Percentiles rank a stretch among this genome's conserved stretches.
Conservation (phyloP, 83 land plant genomes). For the Larix sibirica region DNA sequence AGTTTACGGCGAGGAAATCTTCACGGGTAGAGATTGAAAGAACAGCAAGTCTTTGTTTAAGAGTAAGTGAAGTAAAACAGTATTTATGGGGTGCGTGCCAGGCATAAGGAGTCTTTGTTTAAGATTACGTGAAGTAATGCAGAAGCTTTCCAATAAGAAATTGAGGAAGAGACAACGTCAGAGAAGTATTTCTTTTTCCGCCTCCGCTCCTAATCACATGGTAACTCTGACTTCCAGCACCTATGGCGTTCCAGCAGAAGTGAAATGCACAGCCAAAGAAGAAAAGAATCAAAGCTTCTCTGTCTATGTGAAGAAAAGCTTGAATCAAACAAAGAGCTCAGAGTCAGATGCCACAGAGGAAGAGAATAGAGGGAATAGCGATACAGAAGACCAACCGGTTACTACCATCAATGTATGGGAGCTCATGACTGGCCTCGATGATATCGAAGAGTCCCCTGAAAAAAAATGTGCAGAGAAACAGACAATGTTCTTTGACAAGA, state of each 20-base stretch:
- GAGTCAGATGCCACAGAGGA: background rate
- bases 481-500: background rate
- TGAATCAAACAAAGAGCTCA: background rate
- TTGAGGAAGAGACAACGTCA: background rate
- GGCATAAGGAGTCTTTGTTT: no score
- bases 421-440: slow-evolving; percentile 16
- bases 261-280: background rate
- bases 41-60: no score
- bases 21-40: no score
- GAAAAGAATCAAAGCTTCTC: background rate
- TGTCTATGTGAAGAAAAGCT: background rate
- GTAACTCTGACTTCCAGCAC: slow-evolving; percentile 28
- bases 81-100: background rate
- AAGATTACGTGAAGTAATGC: no score
- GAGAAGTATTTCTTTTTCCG: background rate
- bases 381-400: background rate
- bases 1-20: no score
- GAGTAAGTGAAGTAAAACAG: no score
- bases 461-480: background rate
- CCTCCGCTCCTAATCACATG: slow-evolving; percentile 7
- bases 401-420: slow-evolving; percentile 19
- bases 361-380: background rate
- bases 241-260: slow-evolving; percentile 11
- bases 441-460: background rate
- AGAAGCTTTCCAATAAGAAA: background rate